phyloP scores from a whole-genome alignment of 768 basidiomycete genomes.

The Xerocomus brunneocitrinus region DNA sequence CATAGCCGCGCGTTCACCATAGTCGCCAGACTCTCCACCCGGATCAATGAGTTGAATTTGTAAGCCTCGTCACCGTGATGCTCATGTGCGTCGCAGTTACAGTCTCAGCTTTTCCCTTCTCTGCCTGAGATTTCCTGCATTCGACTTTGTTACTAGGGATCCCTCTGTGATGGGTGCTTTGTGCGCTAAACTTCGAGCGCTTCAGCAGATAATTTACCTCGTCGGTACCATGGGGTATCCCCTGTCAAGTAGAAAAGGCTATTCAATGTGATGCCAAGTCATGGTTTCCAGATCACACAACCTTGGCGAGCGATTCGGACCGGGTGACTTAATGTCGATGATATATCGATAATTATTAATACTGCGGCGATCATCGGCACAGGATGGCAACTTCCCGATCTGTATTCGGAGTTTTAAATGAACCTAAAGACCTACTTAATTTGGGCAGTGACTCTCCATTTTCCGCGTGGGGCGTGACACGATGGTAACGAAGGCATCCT shows the following conservation, averaged over 20 bases:
- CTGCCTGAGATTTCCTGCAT: neutral
- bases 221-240: no score
- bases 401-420: conserved; percentile 15
- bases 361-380: conserved; percentile 10
- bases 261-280: neutral
- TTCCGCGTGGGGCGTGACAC: conserved; percentile 6
- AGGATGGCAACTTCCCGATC: conserved; percentile 17
- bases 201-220: no score
- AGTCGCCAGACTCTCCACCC: no score
- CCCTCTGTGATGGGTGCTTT: neutral
- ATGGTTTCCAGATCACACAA: no score
- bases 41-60: no score
- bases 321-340: no score
- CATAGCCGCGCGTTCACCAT: no score
- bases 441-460: conserved; percentile 13
- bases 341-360: no score
- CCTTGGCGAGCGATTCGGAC: no score
- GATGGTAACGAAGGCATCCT: conserved; percentile 11
- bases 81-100: neutral
- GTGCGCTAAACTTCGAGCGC: no score
- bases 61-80: no score
- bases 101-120: neutral
- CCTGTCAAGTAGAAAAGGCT: neutral
- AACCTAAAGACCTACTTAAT: conserved; percentile 28
- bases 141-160: no score